A percentile compares a stretch with the other conserved stretches of the same genome.
Conservation (phyloP, 768 basidiomycete genomes). For the Lactarius trivialis region DNA sequence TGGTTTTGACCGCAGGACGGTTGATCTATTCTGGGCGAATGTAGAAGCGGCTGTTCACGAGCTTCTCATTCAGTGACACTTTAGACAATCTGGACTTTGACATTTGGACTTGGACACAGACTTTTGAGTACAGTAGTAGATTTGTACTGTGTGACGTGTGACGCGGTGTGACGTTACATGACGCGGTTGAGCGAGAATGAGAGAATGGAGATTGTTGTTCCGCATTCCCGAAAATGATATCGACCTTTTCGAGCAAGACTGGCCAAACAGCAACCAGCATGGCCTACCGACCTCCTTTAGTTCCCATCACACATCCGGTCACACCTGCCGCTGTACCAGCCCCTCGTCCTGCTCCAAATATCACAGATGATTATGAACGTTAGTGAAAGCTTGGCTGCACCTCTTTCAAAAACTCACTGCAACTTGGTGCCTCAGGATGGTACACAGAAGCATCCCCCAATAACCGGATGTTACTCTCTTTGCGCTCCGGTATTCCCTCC, state of each 20-base stretch:
- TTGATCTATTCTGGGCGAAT: slow-evolving; percentile 63
- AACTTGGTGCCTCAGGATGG: slow-evolving; percentile 48
- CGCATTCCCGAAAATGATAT: slow-evolving; percentile 17
- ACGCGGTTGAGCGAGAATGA: neutral
- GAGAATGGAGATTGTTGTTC: neutral
- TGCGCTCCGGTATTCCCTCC: slow-evolving; percentile 72
- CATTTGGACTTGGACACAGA: neutral
- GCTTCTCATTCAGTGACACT: slow-evolving; percentile 37
- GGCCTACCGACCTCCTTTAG: slow-evolving; percentile 21
- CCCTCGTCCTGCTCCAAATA: slow-evolving; percentile 24
- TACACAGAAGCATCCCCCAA: slow-evolving; percentile 73
- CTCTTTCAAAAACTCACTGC: slow-evolving; percentile 11
- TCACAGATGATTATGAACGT: slow-evolving; percentile 78
- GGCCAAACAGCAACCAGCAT: slow-evolving; percentile 17
- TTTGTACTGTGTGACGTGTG: neutral
- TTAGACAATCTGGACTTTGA: neutral
- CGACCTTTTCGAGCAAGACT: slow-evolving; percentile 23
- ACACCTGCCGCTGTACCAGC: neutral
- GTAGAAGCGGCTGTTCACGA: slow-evolving; percentile 50
- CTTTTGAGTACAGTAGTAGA: neutral
- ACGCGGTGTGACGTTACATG: neutral
- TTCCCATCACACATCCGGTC: slow-evolving; percentile 4
- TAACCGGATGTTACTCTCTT: slow-evolving; percentile 87
- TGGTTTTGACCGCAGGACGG: slow-evolving; percentile 56
- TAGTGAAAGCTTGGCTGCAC: neutral